Conservation (phyloP, 2,329 filamentous ascomycete genomes). For the Ophiobolus disseminans region DNA sequence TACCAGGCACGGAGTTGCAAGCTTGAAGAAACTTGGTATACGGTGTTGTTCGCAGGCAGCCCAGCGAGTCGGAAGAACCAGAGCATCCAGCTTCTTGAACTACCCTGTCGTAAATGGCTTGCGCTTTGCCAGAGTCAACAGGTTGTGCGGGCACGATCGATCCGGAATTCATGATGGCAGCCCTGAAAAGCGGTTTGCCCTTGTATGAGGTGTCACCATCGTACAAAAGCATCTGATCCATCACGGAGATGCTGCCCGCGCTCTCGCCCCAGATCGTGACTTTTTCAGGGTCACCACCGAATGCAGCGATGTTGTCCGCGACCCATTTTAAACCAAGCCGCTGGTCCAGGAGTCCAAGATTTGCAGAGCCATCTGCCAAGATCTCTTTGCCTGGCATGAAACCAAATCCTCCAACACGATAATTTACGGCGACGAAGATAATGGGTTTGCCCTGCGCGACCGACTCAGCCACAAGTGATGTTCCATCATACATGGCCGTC, state of each 20-base stretch:
- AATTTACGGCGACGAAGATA: constrained; percentile 79
- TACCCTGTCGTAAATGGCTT: constrained; percentile 63
- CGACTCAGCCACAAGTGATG: constrained; percentile 50
- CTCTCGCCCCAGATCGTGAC: constrained; percentile 80
- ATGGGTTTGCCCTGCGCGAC: constrained; percentile 66
- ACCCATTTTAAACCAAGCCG: constrained; percentile 77
- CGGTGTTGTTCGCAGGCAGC: constrained; percentile 56
- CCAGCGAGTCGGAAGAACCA: constrained; percentile 51
- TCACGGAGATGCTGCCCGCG: constrained; percentile 68
- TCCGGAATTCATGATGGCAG: constrained; percentile 71
- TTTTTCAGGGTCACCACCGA: constrained; percentile 79
- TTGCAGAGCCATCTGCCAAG: constrained; percentile 69
- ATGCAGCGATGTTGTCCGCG: constrained; percentile 76
- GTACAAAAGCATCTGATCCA: constrained; percentile 78
- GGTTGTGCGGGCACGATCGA: constrained; percentile 52
- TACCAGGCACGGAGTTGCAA: constrained; percentile 71
- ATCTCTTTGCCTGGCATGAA: constrained; percentile 75
- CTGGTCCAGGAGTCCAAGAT: constrained; percentile 76
- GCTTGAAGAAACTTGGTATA: constrained; percentile 65
- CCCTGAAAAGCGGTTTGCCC: constrained; percentile 75
- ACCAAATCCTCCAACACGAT: constrained; percentile 76
- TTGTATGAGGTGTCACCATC: constrained; percentile 77
- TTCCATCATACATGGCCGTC: constrained; percentile 51
- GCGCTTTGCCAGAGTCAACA: constrained; percentile 71
- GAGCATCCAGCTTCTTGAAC: constrained; percentile 56